Evolutionary conservation across 768 basidiomycete genomes (phyloP).

Genomic region (Boletus pseudopeckii): DNA sequence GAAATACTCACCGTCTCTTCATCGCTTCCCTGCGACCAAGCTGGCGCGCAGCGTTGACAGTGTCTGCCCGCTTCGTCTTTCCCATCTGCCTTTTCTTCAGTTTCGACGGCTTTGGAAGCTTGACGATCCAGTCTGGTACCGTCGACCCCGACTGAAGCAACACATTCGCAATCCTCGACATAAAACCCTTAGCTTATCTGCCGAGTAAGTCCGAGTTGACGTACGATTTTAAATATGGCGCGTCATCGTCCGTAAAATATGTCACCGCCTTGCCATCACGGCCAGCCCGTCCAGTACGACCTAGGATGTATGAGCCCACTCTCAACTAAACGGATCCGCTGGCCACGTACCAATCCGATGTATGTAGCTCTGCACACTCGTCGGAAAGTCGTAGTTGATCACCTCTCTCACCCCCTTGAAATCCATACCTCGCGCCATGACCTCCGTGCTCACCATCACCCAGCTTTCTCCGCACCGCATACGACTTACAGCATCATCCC

Average conservation of each 20-base stretch:
- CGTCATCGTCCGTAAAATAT: conserved; percentile 93
- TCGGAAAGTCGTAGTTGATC: conserved; percentile 97
- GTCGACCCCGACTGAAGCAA: conserved; percentile 85
- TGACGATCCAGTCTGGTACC: conserved; percentile 94
- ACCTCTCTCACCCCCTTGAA: conserved; percentile 93
- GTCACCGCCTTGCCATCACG: conserved; percentile 91
- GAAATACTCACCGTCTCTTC: conserved; percentile 56
- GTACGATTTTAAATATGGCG: conserved; percentile 85
- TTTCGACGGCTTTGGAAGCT: conserved; percentile 90
- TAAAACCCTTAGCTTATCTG: conserved; percentile 5
- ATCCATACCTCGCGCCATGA: conserved; percentile 98
- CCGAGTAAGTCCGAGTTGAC: conserved; percentile 20
- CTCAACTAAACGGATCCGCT: background rate
- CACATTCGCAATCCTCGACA: conserved; percentile 86
- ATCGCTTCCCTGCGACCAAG: conserved; percentile 69
- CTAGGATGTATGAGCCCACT: conserved; percentile 34
- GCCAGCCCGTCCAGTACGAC: conserved; percentile 93
- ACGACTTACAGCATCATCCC: conserved; percentile 77
- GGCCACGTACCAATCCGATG: conserved; percentile 78
- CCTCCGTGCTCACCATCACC: conserved; percentile 95
- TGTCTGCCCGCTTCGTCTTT: conserved; percentile 75
- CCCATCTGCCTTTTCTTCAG: conserved; percentile 84
- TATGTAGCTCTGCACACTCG: conserved; percentile 91
- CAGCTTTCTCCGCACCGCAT: conserved; percentile 91
- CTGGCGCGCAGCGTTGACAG: conserved; percentile 64